Base-by-base conservation (phyloP, 2,329 filamentous ascomycete species). In the Pestalotiopsis sp. region DNA sequence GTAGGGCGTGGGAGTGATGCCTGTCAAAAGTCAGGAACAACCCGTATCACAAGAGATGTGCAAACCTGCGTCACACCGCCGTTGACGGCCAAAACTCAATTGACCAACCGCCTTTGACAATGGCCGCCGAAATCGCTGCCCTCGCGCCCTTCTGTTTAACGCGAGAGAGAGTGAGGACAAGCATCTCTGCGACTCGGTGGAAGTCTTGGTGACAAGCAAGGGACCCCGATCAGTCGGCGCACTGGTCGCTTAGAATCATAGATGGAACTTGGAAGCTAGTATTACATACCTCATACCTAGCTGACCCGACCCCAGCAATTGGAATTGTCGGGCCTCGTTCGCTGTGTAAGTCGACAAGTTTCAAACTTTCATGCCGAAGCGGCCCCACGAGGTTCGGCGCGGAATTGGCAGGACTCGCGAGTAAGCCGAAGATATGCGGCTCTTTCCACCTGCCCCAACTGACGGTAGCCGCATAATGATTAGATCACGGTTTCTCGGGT, bases 401-500 rank as follows among this genome's bases (percentile, higher is more conserved):
- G 68, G 68, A 69, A 69, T 69, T 69, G 52, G 57, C 49, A 38
- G 25, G 58, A 20, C 14, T 57, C 45, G 45, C 36, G 38, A 58
- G 65, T 69, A 68, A 69, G 68, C 68, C 68, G 68, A 67, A 52
- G 65, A 66, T 69, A 69, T 65, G 68, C 68, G 68, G 61, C 61
- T 65, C 68, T 69, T 69, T 69, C 68, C 68, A 69, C 57, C 68
- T 67, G 68, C 66, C 68, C 41, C 64, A 68, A 68, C n/a, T 38
- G 67, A 68, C 61, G 23, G 36, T 20, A 39, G 65, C 52, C 56
- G 65, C 65, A 61, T 67, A 49, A 23, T 23, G 36, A 45, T 61
- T 38, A 41, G 31, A 61, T 67, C 65, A 67, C 65, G 65, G 23
- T 66, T 65, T 58, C 49, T 25, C 17, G 9, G 23, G 17, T n/a